These are phyloP conservation scores for Neurospora intermedia DNA, from an alignment of 495 filamentous ascomycete genomes.

Conservation along the genomic window DNA sequence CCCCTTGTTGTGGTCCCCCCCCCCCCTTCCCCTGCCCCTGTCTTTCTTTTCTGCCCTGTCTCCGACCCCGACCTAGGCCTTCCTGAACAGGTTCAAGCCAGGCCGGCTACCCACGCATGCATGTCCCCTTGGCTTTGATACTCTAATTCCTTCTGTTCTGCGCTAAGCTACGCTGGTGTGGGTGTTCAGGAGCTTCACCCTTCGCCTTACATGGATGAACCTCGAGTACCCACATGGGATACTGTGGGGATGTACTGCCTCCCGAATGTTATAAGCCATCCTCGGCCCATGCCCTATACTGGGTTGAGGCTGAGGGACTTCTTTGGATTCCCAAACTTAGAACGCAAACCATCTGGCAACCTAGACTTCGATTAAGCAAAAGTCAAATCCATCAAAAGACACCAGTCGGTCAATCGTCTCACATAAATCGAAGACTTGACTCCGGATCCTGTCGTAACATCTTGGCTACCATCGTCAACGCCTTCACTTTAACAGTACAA, in stretches of 20 bases:
- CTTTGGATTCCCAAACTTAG: constrained; percentile 25
- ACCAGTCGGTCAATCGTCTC: constrained; percentile 1
- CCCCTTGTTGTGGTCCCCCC: background rate
- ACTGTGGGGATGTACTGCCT: constrained; percentile 23
- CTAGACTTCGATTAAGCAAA: background rate
- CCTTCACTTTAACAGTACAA: background rate
- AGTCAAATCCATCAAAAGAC: background rate
- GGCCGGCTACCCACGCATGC: background rate
- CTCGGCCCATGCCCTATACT: constrained; percentile 16
- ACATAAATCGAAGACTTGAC: constrained; percentile 17
- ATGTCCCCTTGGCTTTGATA: background rate
- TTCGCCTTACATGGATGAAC: background rate
- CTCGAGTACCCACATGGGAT: background rate
- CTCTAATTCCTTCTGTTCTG: background rate
- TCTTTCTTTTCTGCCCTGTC: background rate
- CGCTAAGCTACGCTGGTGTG: background rate
- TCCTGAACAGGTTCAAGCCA: background rate
- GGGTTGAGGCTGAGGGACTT: constrained; percentile 23
- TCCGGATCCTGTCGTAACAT: constrained; percentile 1
- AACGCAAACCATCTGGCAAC: background rate
- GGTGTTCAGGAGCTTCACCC: background rate
- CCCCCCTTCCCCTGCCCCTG: background rate
- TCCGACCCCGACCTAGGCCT: background rate
- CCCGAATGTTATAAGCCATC: constrained; percentile 21
- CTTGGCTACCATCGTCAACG: constrained; percentile 1